A percentile compares a stretch with the other conserved stretches of the same genome.
phyloP scores from a whole-genome alignment of 495 filamentous ascomycete species.

The Pyronema omphalodes region DNA sequence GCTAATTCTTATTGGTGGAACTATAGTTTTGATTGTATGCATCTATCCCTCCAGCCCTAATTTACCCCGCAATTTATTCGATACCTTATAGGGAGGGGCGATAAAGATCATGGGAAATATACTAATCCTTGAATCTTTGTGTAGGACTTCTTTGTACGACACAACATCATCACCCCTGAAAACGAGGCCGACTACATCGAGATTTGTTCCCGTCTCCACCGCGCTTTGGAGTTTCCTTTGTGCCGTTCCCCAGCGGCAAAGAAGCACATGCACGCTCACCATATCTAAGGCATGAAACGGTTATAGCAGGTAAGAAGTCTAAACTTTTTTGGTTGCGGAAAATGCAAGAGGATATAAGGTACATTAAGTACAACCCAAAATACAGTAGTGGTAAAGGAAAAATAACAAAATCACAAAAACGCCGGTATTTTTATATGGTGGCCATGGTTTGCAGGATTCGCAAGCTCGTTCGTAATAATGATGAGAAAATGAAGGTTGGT shows the following conservation, averaged over 20 bases:
- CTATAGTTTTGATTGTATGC: conserved; percentile 1
- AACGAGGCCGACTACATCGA: conserved; percentile 69
- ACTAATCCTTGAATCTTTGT: neutral
- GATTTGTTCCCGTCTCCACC: conserved; percentile 57
- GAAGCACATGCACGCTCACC: neutral
- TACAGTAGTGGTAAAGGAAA: no score
- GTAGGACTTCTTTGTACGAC: conserved; percentile 73
- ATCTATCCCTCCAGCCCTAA: neutral
- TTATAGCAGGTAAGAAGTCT: no score
- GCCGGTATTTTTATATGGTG: neutral
- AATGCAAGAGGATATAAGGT: no score
- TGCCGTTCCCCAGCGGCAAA: neutral
- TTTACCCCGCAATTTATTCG: neutral
- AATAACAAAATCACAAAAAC: neutral
- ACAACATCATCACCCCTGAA: conserved; percentile 60
- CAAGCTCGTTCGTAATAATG: neutral
- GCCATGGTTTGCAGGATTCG: neutral
- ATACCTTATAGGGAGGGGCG: neutral
- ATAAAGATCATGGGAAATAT: neutral
- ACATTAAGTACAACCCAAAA: no score
- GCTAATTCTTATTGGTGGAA: neutral
- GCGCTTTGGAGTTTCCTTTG: conserved; percentile 58
- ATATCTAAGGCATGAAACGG: no score
- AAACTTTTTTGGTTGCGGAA: no score
- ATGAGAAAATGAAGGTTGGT: conserved; percentile 5